These are phyloP conservation scores for Reutealis trisperma DNA, from an alignment of 345 rosid species.

Conservation along the genomic window DNA sequence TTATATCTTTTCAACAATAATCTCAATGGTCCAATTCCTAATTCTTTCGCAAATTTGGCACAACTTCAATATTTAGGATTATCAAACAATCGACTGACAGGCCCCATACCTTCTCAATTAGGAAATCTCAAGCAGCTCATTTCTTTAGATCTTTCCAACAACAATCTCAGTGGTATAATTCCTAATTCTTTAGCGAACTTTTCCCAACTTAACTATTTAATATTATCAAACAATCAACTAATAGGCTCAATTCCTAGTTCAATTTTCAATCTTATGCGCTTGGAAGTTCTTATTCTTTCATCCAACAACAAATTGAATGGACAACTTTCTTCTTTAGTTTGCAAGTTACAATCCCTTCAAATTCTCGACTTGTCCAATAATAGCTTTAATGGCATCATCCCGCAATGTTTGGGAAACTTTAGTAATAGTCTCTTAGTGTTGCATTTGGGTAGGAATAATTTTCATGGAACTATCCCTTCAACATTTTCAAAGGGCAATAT, in stretches of 20 bases:
- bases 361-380: constrained; percentile 29
- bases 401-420: constrained; percentile 21
- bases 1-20: no score
- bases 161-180: not conserved
- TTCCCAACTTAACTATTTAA: no score
- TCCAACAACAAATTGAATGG: not conserved
- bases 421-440: constrained; percentile 8
- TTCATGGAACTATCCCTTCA: constrained; percentile 9
- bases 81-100: not conserved
- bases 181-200: not conserved
- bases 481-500: not conserved
- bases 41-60: not conserved
- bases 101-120: not conserved
- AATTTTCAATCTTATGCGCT: not conserved
- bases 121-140: not conserved
- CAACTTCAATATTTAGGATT: not conserved
- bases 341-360: not conserved
- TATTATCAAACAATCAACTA: not conserved
- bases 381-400: constrained; percentile 28
- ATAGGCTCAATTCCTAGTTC: constrained; percentile 17
- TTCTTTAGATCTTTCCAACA: no score
- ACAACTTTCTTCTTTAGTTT: not conserved
- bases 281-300: not conserved
- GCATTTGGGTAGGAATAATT: not conserved
- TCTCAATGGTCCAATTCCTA: not conserved